Base-by-base conservation (phyloP, 345 rosid species). In the Eucalyptus urophylla region DNA sequence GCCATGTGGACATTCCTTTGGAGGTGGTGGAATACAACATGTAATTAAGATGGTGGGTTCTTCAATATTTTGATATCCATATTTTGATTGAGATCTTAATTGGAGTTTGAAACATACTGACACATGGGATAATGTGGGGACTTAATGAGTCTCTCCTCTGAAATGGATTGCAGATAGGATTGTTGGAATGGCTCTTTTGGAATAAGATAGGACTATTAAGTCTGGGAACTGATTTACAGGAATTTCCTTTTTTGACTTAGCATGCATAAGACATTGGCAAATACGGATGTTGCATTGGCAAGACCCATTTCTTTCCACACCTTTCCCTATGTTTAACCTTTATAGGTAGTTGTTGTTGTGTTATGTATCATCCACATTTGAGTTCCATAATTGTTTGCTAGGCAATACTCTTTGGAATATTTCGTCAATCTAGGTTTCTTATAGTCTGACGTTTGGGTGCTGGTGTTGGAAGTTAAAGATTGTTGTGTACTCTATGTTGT, bases 1-100 rank as follows among this genome's bases (percentile, higher is more conserved):
- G 93, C 96, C 96, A n/a, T 97, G 99, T 90, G 99, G 99, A 33
- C 99, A 97, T 93, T 96, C 99, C 85, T 97, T 96, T 93, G 97
- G 98, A 65, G 90, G 92, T 27, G 95, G 90, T 87, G 99, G 99
- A 47, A 89, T 96, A 49, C 94, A 92, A 65, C 93, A 96, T 76
- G 92, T 96, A 67, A 89, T 91, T 87, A 92, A 95, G 94, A 90
- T 89, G 94, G 99, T 97, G 69, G 89, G 91, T 92, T 89, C 80
- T 89, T n/a, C 8, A 21, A 72, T 29, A 47, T 69, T 87, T 44
- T 65, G 51, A 14, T 27, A 27, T 87, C 80, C 29, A 29, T 86
- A 14, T 54, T 56, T 85, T 83, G 45, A 22, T 62, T 14, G 53
- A 86, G 29, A 60, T 86, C 51, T 50, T 25, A 33, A 58, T 62